phyloP scores from a whole-genome alignment of 345 rosid species.

The Capsella bursapastoris region DNA sequence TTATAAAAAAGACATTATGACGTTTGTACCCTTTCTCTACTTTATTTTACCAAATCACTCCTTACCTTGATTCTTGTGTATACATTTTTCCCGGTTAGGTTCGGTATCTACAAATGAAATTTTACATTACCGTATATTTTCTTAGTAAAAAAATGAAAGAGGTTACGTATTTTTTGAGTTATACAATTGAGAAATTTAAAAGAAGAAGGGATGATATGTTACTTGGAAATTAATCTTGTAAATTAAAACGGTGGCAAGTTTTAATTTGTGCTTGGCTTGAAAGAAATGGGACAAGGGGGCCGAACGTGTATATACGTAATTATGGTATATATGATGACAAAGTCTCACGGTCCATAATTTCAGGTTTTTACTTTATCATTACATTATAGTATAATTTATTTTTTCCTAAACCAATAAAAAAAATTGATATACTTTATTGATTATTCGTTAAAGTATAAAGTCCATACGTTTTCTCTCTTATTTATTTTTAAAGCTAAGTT shows the following conservation, averaged over 20 bases:
- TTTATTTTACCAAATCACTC: constrained; percentile 34
- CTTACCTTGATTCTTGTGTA: neutral
- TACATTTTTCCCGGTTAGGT: neutral
- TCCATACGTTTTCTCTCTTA: constrained; percentile 23
- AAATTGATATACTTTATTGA: constrained; percentile 15
- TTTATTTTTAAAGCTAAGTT: constrained; percentile 40
- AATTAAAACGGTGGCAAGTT: constrained; percentile 8
- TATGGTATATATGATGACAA: constrained; percentile 45
- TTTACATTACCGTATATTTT: neutral
- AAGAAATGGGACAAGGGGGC: constrained; percentile 46
- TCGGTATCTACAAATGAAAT: neutral
- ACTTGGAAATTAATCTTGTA: constrained; percentile 32
- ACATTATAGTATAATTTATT: neutral
- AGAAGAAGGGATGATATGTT: constrained; percentile 5
- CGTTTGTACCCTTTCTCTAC: constrained; percentile 33
- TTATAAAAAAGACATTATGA: constrained; percentile 37
- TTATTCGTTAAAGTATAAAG: constrained; percentile 37
- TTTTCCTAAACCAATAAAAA: neutral
- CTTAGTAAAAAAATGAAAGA: neutral
- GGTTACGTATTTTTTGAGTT: neutral
- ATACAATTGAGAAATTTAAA: neutral
- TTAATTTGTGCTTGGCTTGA: constrained; percentile 36
- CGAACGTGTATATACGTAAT: constrained; percentile 47
- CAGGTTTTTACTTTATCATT: constrained; percentile 43
- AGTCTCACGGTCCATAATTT: constrained; percentile 48